Conservation (phyloP, 768 basidiomycete genomes). For the Suillus brevipes region DNA sequence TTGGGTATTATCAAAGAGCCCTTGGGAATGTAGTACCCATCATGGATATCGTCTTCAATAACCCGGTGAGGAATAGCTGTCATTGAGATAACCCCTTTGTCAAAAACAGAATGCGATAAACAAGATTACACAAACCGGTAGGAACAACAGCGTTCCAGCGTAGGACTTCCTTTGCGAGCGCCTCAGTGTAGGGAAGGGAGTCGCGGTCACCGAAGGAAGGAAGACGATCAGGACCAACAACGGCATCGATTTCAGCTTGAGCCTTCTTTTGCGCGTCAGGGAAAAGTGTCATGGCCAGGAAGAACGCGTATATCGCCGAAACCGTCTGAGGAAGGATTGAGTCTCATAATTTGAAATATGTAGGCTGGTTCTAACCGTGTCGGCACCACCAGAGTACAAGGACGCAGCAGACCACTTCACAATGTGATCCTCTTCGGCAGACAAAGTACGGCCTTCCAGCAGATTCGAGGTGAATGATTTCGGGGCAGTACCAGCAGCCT, state of each 20-base stretch:
- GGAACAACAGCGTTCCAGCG: conserved; percentile 45
- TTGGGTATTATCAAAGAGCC: conserved; percentile 30
- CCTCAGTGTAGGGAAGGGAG: conserved; percentile 61
- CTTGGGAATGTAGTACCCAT: conserved; percentile 63
- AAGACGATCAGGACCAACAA: conserved; percentile 59
- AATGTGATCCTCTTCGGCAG: conserved; percentile 54
- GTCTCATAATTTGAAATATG: background rate
- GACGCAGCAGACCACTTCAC: conserved; percentile 61
- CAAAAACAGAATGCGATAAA: conserved; percentile 32
- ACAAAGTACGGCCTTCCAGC: conserved; percentile 53
- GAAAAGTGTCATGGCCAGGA: conserved; percentile 10
- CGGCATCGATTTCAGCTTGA: conserved; percentile 60
- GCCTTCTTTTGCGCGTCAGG: conserved; percentile 57
- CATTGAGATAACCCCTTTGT: conserved; percentile 27
- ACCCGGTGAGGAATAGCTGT: conserved; percentile 48
- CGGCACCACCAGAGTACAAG: conserved; percentile 26
- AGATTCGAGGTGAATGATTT: conserved; percentile 59
- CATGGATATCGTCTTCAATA: conserved; percentile 58
- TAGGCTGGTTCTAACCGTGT: background rate
- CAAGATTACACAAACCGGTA: conserved; percentile 36
- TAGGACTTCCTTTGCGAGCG: conserved; percentile 58
- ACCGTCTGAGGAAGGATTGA: background rate
- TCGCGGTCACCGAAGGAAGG: conserved; percentile 61
- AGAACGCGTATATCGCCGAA: conserved; percentile 15
- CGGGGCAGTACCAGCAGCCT: conserved; percentile 54